Conservation (phyloP, 2,329 filamentous ascomycete genomes). For the Tolypocladium paradoxum region DNA sequence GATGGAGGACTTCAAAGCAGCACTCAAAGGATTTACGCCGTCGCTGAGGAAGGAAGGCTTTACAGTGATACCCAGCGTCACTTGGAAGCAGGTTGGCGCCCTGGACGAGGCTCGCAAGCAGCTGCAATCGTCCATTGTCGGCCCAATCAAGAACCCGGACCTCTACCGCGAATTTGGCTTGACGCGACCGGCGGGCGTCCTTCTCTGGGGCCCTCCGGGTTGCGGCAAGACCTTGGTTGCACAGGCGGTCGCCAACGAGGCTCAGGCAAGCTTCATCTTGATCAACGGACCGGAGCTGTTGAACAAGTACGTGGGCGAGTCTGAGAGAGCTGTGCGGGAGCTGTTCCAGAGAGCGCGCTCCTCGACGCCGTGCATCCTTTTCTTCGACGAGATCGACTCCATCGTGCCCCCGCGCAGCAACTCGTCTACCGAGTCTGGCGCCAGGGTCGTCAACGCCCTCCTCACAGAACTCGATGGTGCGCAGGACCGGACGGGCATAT, state of each 20-base stretch:
- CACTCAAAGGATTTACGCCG: constrained; percentile 51
- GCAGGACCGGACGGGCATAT: constrained; percentile 70
- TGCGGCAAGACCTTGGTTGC: constrained; percentile 95
- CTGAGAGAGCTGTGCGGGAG: constrained; percentile 83
- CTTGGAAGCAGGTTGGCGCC: constrained; percentile 87
- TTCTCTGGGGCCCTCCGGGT: constrained; percentile 93
- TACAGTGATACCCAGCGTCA: constrained; percentile 84
- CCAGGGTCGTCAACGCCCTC: constrained; percentile 87
- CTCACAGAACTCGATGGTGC: constrained; percentile 91
- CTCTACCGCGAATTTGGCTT: constrained; percentile 70
- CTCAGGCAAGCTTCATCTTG: constrained; percentile 94
- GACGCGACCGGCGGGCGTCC: constrained; percentile 69
- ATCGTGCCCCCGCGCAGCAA: constrained; percentile 77
- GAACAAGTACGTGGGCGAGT: constrained; percentile 97
- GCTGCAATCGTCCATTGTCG: constrained; percentile 76
- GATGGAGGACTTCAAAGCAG: constrained; percentile 54
- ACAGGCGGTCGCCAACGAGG: constrained; percentile 92
- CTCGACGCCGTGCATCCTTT: constrained; percentile 84
- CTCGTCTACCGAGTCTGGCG: constrained; percentile 67
- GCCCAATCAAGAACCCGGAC: constrained; percentile 75
- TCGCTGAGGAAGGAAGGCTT: constrained; percentile 84
- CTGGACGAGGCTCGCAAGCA: constrained; percentile 69
- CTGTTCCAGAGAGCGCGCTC: constrained; percentile 82
- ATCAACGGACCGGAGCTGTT: constrained; percentile 93
- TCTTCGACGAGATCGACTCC: constrained; percentile 96